These are phyloP conservation scores for Microbotryomycetes sp. DNA, from an alignment of 1,284 basidiomycete genomes.

Conservation along the genomic window DNA sequence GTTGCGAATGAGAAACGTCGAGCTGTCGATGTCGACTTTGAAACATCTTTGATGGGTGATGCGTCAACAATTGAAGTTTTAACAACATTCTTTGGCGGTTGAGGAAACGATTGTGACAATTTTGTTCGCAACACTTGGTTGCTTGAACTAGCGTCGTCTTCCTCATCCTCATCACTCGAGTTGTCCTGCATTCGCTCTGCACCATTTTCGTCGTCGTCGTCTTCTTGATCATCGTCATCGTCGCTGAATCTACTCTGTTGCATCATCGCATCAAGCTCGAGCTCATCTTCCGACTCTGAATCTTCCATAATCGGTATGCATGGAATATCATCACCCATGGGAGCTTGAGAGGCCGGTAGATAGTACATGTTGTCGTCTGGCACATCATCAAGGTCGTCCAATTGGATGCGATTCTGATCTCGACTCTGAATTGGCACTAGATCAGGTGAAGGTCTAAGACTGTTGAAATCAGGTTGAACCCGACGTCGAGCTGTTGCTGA, in stretches of 20 bases:
- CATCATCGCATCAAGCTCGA: slow-evolving; percentile 23
- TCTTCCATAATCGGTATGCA: neutral
- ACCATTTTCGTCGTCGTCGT: neutral
- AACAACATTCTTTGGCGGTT: neutral
- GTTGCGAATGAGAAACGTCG: slow-evolving; percentile 23
- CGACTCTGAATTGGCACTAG: neutral
- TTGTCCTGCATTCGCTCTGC: neutral
- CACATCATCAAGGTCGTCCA: slow-evolving; percentile 37
- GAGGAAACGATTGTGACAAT: neutral
- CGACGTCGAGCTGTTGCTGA: slow-evolving; percentile 34
- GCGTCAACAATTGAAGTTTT: neutral
- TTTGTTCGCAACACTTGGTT: neutral
- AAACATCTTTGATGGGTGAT: too few species aligned
- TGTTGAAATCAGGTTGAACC: slow-evolving; percentile 8
- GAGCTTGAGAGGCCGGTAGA: neutral
- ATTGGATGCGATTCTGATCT: slow-evolving; percentile 25
- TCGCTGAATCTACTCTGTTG: slow-evolving; percentile 22
- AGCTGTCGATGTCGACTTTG: too few species aligned
- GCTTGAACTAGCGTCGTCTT: neutral
- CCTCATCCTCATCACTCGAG: neutral
- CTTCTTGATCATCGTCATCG: slow-evolving; percentile 18
- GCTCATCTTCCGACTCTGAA: slow-evolving; percentile 24
- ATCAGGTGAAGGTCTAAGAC: neutral
- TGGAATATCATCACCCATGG: neutral
- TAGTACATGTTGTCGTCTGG: slow-evolving; percentile 25